phyloP scores from a whole-genome alignment of 73 alveolate genomes.

The Paramecium bursaria region DNA sequence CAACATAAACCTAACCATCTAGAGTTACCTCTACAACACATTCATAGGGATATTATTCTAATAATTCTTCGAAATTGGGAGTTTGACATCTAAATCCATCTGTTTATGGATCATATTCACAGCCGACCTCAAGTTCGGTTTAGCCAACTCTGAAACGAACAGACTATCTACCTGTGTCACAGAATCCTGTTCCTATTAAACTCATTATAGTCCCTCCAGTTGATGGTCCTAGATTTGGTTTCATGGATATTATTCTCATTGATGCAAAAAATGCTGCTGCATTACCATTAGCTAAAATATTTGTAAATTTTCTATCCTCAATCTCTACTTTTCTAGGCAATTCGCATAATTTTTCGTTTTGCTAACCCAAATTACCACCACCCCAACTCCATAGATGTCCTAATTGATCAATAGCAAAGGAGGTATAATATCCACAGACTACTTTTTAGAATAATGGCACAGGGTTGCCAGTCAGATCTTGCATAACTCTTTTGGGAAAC shows the following conservation, averaged over 20 bases:
- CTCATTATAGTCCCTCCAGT: slow-evolving; percentile 95
- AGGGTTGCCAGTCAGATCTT: slow-evolving; percentile 83
- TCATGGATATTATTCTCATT: slow-evolving; percentile 92
- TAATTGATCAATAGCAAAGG: slow-evolving; percentile 84
- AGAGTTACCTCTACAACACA: slow-evolving; percentile 95
- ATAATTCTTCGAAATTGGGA: slow-evolving; percentile 96
- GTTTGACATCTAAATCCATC: slow-evolving; percentile 91
- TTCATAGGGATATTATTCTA: slow-evolving; percentile 91
- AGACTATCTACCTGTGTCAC: slow-evolving; percentile 91
- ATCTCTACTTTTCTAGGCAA: slow-evolving; percentile 89
- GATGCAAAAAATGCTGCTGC: slow-evolving; percentile 96
- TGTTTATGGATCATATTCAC: slow-evolving; percentile 87
- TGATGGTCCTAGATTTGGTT: slow-evolving; percentile 99
- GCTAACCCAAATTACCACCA: slow-evolving; percentile 94
- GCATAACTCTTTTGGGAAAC: slow-evolving; percentile 86
- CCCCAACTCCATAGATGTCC: slow-evolving; percentile 98
- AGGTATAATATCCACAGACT: slow-evolving; percentile 90
- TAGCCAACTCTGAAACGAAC: slow-evolving; percentile 96
- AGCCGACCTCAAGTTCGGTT: slow-evolving; percentile 88
- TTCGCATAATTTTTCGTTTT: slow-evolving; percentile 74
- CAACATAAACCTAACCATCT: slow-evolving; percentile 96
- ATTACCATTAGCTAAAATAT: slow-evolving; percentile 91
- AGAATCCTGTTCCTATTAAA: slow-evolving; percentile 96
- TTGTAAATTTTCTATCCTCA: slow-evolving; percentile 92
- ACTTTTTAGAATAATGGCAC: slow-evolving; percentile 83